A percentile compares a stretch with the other conserved stretches of the same genome.
Conservation (phyloP, 345 rosid species). For the Acer saccharum region DNA sequence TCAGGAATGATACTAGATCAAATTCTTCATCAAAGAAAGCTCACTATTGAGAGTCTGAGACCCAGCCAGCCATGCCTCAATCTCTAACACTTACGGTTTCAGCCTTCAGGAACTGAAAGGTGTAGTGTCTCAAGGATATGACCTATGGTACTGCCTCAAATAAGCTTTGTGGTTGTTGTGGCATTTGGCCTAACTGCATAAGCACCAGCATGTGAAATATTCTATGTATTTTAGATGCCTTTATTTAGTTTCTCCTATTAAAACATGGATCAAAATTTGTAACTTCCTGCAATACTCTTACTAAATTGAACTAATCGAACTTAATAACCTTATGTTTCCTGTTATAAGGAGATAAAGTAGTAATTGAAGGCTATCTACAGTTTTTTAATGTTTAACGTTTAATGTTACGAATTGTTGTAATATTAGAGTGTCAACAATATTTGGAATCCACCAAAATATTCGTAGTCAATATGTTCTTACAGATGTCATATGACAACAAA, state of each 20-base stretch:
- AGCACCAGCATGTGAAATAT: background rate
- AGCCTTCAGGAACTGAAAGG: background rate
- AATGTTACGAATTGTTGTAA: background rate
- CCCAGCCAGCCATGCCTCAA: no score
- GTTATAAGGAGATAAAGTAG: background rate
- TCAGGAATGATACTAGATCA: background rate
- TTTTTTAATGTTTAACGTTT: background rate
- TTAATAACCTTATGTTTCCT: background rate
- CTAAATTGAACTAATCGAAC: background rate
- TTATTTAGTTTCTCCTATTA: background rate
- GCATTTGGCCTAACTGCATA: background rate
- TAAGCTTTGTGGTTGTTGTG: background rate
- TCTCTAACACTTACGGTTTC: background rate
- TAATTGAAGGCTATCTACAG: background rate
- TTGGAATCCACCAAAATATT: background rate
- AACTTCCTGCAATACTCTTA: background rate
- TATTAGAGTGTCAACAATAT: background rate
- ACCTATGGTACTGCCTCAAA: background rate
- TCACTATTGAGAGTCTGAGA: background rate
- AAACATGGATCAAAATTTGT: background rate
- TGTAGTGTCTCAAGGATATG: background rate
- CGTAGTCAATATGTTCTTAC: background rate
- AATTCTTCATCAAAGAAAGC: background rate
- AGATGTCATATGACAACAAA: background rate
- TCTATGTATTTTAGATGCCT: background rate